phyloP scores from a whole-genome alignment of 345 rosid genomes.

The Leavenworthia alabamica region DNA sequence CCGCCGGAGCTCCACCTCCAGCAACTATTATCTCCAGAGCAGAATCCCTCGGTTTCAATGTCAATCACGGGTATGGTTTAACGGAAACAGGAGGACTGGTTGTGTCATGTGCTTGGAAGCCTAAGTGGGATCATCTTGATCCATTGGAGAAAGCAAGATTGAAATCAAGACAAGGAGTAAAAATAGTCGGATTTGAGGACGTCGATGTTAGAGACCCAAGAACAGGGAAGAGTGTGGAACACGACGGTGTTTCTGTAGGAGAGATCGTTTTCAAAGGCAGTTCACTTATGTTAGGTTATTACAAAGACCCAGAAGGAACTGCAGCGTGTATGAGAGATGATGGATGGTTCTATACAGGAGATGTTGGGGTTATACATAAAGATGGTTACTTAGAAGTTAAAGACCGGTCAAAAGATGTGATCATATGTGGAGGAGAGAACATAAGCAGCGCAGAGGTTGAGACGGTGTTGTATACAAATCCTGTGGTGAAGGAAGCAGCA shows the following conservation, averaged over 20 bases:
- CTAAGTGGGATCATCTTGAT: conserved; percentile 41
- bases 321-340: conserved; percentile 34
- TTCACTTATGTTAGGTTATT: conserved; percentile 52
- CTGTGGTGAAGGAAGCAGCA: no score
- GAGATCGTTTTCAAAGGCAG: conserved; percentile 50
- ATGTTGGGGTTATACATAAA: conserved; percentile 47
- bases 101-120: conserved; percentile 49
- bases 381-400: conserved; percentile 59
- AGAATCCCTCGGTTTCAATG: conserved; percentile 44
- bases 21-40: conserved; percentile 36
- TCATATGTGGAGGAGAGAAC: conserved; percentile 66
- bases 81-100: conserved; percentile 51
- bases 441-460: no score
- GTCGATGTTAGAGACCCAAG: conserved; percentile 38
- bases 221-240: conserved; percentile 39
- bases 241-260: conserved; percentile 44
- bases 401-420: conserved; percentile 55
- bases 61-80: conserved; percentile 51
- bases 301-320: conserved; percentile 45
- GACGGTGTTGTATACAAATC: no score
- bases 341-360: conserved; percentile 65
- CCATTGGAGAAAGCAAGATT: conserved; percentile 35
- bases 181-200: conserved; percentile 30
- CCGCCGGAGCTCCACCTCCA: conserved; percentile 54
- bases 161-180: conserved; percentile 56